Conservation (phyloP, 2,329 filamentous ascomycete genomes). For the Diaporthe destruens region DNA sequence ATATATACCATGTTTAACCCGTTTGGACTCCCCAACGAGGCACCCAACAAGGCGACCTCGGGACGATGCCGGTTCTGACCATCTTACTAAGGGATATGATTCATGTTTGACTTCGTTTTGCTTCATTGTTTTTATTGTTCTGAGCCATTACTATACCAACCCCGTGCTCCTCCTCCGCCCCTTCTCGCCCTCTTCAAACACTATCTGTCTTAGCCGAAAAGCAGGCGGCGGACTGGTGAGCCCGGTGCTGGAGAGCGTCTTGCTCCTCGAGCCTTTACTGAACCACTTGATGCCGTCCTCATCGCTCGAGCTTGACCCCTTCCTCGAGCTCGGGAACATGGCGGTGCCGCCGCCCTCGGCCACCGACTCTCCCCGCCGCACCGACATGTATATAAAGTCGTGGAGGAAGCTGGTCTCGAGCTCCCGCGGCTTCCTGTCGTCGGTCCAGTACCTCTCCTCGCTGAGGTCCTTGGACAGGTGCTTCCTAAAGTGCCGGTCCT, state of each 20-base stretch:
- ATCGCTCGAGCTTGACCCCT: conserved; percentile 34
- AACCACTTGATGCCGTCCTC: conserved; percentile 25
- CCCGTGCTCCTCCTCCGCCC: conserved; percentile 15
- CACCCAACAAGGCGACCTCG: not conserved
- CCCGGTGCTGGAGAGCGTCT: not conserved
- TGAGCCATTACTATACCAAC: conserved; percentile 1
- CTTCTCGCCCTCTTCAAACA: conserved; percentile 33
- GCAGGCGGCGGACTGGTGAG: conserved; percentile 33
- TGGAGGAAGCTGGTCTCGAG: conserved; percentile 58
- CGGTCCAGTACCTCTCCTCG: conserved; percentile 62
- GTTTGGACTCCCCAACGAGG: not conserved
- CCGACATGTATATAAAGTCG: conserved; percentile 59
- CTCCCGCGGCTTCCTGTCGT: conserved; percentile 56
- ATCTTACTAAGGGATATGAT: not conserved
- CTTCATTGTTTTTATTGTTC: not conserved
- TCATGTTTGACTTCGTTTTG: not conserved
- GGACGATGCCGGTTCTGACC: too few relatives aligned
- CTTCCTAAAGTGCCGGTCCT: conserved; percentile 60
- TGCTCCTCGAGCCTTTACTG: conserved; percentile 2
- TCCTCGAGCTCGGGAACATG: conserved; percentile 25
- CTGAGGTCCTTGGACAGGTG: conserved; percentile 61
- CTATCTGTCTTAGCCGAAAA: conserved; percentile 39
- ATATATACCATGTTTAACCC: not conserved
- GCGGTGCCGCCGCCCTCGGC: not conserved
- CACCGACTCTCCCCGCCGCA: conserved; percentile 43